Conservation (phyloP, 2,329 filamentous ascomycete species). For the Cercospora beticola region DNA sequence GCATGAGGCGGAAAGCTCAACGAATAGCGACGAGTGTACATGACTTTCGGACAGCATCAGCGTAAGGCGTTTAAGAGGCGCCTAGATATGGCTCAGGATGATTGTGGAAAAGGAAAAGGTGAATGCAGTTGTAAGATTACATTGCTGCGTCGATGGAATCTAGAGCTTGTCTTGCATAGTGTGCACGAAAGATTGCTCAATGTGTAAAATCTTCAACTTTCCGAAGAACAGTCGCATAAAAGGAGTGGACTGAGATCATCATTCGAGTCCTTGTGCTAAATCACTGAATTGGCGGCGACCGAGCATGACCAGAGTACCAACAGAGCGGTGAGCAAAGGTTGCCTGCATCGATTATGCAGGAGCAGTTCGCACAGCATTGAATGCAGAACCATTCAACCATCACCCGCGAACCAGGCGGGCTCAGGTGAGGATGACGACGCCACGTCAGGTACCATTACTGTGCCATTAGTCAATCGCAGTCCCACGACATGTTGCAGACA, state of each 20-base stretch:
- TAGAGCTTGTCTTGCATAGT: not conserved
- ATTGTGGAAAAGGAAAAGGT: not conserved
- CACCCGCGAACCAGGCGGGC: slow-evolving; percentile 7
- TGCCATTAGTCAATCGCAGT: not conserved
- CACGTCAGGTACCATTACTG: slow-evolving; percentile 16
- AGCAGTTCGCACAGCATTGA: slow-evolving; percentile 10
- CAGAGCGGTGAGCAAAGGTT: slow-evolving; percentile 1
- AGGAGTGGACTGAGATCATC: not conserved
- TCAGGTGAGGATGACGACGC: slow-evolving; percentile 1
- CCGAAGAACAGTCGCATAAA: not conserved
- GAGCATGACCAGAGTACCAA: not conserved
- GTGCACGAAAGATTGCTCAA: not conserved
- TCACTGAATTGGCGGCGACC: not conserved
- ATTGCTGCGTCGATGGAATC: not conserved
- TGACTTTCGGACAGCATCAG: not conserved
- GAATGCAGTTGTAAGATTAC: not conserved
- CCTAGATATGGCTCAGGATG: not conserved
- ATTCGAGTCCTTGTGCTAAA: too few species aligned
- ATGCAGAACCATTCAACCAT: slow-evolving; percentile 2
- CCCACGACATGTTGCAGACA: not conserved
- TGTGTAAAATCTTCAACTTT: not conserved
- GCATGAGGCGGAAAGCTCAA: not conserved
- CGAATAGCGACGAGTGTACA: not conserved
- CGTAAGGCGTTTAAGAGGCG: not conserved
- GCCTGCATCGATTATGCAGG: not conserved